phyloP scores from a whole-genome alignment of 148 eudicot genomes.

The Chenopodium formosanum region DNA sequence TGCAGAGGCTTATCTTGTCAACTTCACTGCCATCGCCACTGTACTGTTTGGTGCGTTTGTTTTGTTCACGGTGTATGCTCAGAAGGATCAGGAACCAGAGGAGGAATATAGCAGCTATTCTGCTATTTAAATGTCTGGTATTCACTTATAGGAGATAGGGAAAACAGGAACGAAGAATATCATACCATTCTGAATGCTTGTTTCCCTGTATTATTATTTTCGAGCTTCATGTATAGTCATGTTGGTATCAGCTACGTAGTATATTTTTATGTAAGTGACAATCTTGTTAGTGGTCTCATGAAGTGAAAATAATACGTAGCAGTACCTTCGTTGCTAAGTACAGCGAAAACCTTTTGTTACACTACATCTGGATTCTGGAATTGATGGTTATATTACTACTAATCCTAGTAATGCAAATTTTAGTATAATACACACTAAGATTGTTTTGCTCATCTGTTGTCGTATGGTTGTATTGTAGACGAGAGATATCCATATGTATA shows the following conservation, averaged over 20 bases:
- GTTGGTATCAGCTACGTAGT: too few relatives aligned
- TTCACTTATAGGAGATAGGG: neutral
- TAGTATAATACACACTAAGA: too few relatives aligned
- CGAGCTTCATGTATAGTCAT: neutral
- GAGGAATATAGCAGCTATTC: slow-evolving; percentile 44
- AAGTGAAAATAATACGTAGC: neutral
- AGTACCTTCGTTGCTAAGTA: neutral
- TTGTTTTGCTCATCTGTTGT: too few relatives aligned
- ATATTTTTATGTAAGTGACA: neutral
- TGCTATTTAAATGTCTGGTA: slow-evolving; percentile 31
- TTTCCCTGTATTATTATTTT: neutral
- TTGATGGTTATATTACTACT: too few relatives aligned
- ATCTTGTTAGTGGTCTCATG: neutral
- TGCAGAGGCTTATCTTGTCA: slow-evolving; percentile 79
- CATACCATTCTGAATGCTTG: neutral
- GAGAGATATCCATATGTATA: too few relatives aligned
- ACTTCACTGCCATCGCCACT: slow-evolving; percentile 86
- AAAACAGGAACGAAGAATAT: neutral
- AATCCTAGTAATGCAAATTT: neutral
- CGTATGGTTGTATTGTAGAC: too few relatives aligned
- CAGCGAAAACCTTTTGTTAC: neutral
- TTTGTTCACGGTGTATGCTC: slow-evolving; percentile 52
- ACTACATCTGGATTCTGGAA: neutral
- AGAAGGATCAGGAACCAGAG: slow-evolving; percentile 41
- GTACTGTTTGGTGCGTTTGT: slow-evolving; percentile 64